phyloP scores from a whole-genome alignment of 139 green algal species.

The Dunaliella sp. region DNA sequence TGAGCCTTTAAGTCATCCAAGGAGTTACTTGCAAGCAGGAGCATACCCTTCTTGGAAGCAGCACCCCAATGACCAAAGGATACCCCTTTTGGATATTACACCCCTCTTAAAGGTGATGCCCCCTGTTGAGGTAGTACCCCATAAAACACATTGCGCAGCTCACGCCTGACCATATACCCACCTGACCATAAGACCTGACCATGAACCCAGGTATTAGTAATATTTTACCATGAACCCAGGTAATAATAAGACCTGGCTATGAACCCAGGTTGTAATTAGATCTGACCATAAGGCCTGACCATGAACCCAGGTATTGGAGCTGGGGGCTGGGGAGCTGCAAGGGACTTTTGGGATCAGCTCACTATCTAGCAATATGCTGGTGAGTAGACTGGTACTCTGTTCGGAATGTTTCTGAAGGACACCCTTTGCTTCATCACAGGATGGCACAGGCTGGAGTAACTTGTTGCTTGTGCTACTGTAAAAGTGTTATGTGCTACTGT shows the following conservation, averaged over 20 bases:
- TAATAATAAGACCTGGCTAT: not conserved
- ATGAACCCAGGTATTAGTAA: not conserved
- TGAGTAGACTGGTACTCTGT: too few relatives aligned
- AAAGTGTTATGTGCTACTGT: not conserved
- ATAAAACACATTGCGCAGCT: too few relatives aligned
- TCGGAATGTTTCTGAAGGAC: too few relatives aligned
- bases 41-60: too few relatives aligned
- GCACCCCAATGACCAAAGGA: too few relatives aligned
- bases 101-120: too few relatives aligned
- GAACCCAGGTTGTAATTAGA: not conserved
- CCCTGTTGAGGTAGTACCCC: too few relatives aligned
- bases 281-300: not conserved
- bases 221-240: not conserved
- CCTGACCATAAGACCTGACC: not conserved
- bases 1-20: too few relatives aligned
- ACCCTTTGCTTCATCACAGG: too few relatives aligned
- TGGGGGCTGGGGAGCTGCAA: not conserved
- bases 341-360: not conserved
- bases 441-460: not conserved
- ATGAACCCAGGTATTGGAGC: not conserved
- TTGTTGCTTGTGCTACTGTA: not conserved
- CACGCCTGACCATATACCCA: too few relatives aligned
- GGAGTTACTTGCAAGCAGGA: too few relatives aligned
- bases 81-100: too few relatives aligned
- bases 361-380: not conserved